Evolutionary conservation across 306 rosid species (phyloP).

Genomic region (Fagus sylvatica): DNA sequence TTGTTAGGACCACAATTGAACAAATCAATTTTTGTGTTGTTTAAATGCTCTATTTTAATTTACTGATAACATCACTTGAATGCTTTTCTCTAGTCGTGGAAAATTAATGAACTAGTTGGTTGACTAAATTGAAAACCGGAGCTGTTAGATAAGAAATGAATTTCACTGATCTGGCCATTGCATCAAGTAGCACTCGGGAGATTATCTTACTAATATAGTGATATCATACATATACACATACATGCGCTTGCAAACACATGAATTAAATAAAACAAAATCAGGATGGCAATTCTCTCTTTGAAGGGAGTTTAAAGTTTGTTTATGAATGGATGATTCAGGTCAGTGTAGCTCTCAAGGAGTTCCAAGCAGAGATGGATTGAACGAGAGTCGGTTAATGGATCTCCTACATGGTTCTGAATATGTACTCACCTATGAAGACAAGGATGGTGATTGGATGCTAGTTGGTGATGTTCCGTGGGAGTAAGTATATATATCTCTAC

Average conservation of each 20-base stretch:
- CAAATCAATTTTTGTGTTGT: neutral
- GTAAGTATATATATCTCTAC: slow-evolving; percentile 52
- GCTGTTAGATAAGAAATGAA: neutral
- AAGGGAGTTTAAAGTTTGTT: slow-evolving; percentile 5
- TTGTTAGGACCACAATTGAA: neutral
- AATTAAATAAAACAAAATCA: neutral
- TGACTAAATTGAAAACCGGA: neutral
- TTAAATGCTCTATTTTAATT: neutral
- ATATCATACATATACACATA: neutral
- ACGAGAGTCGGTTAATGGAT: slow-evolving; percentile 78
- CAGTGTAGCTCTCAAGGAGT: slow-evolving; percentile 75
- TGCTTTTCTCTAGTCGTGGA: neutral
- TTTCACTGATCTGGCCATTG: neutral
- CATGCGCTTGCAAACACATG: neutral
- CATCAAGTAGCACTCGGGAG: neutral
- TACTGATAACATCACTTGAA: neutral
- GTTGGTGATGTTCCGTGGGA: slow-evolving; percentile 99
- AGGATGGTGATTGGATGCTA: slow-evolving; percentile 96
- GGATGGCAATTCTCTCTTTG: neutral
- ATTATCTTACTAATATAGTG: neutral
- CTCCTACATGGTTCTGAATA: slow-evolving; percentile 93
- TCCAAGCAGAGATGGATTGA: slow-evolving; percentile 58
- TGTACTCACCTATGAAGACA: slow-evolving; percentile 95
- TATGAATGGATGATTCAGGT: slow-evolving; percentile 53
- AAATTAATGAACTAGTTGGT: neutral